Evolutionary conservation across 2,329 filamentous ascomycete species (phyloP).

Genomic region (Fusarium udum): DNA sequence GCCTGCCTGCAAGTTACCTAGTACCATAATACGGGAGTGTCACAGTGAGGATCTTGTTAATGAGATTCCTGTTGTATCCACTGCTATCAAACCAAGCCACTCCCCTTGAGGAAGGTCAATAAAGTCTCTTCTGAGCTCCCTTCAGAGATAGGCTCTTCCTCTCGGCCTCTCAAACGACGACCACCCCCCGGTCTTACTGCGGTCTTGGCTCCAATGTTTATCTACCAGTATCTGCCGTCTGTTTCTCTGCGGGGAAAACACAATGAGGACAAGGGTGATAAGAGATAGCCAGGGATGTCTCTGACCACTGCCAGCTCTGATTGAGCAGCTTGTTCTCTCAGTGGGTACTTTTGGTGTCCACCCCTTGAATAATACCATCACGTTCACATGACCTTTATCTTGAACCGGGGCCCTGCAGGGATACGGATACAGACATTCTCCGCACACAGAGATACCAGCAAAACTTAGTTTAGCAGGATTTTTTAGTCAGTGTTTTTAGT

Average conservation of each 20-base stretch:
- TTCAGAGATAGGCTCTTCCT: slow-evolving; percentile 8
- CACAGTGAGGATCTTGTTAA: not conserved
- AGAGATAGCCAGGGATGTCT: slow-evolving; percentile 3
- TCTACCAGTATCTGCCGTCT: slow-evolving; percentile 33
- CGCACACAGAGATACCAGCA: slow-evolving; percentile 6
- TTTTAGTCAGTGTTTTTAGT: slow-evolving; percentile 25
- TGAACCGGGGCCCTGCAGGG: not conserved
- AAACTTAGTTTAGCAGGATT: not conserved
- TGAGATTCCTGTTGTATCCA: slow-evolving; percentile 22
- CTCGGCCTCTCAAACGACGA: not conserved
- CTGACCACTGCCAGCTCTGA: not conserved
- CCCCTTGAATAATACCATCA: slow-evolving; percentile 1
- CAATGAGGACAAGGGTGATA: not conserved
- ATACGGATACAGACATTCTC: slow-evolving; percentile 11
- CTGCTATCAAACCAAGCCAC: slow-evolving; percentile 26
- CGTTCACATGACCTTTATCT: slow-evolving; percentile 35
- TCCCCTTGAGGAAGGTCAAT: slow-evolving; percentile 32
- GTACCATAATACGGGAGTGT: not conserved
- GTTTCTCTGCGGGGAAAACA: slow-evolving; percentile 33
- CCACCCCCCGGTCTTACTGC: slow-evolving; percentile 19
- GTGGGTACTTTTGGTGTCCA: slow-evolving; percentile 10
- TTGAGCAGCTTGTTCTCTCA: not conserved
- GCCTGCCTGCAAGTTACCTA: not conserved
- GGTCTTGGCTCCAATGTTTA: slow-evolving; percentile 31
- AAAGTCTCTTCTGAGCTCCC: not conserved